These are phyloP conservation scores for Priceomyces melissophilus DNA, from an alignment of 805 yeast species.

Conservation along the genomic window DNA sequence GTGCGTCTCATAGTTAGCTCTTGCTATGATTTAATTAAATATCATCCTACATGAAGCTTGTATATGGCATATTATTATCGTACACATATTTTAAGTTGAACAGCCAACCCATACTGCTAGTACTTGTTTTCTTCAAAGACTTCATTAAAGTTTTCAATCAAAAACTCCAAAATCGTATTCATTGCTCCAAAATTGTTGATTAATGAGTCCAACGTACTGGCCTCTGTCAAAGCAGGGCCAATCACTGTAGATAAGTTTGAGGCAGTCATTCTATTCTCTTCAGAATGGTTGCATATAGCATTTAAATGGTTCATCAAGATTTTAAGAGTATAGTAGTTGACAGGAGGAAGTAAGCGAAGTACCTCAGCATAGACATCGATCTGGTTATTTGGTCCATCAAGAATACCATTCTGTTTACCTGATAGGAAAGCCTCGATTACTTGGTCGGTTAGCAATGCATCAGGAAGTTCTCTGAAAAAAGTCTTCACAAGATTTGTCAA, in stretches of 20 bases:
- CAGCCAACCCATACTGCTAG: neutral
- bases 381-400: constrained; percentile 1
- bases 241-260: constrained; percentile 89
- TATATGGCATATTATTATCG: neutral
- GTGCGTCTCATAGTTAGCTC: neutral
- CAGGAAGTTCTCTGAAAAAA: constrained; percentile 82
- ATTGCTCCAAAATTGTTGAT: constrained; percentile 51
- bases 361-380: constrained; percentile 24
- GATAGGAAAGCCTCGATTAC: constrained; percentile 57
- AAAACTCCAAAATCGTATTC: constrained; percentile 50
- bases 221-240: constrained; percentile 59
- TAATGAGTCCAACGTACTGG: constrained; percentile 45
- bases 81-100: neutral
- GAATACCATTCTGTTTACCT: constrained; percentile 20
- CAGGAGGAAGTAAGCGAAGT: constrained; percentile 50
- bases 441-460: constrained; percentile 68
- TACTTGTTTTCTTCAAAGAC: constrained; percentile 25
- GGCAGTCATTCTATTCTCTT: constrained; percentile 79
- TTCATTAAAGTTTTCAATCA: constrained; percentile 41
- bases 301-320: constrained; percentile 67
- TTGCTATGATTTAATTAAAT: neutral
- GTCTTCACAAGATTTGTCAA: constrained; percentile 85
- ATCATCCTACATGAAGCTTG: neutral
- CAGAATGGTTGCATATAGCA: constrained; percentile 62
- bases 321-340: constrained; percentile 66